These are phyloP conservation scores for Ceratocystis albifundus DNA, from an alignment of 2,329 filamentous ascomycete species.

Conservation along the genomic window DNA sequence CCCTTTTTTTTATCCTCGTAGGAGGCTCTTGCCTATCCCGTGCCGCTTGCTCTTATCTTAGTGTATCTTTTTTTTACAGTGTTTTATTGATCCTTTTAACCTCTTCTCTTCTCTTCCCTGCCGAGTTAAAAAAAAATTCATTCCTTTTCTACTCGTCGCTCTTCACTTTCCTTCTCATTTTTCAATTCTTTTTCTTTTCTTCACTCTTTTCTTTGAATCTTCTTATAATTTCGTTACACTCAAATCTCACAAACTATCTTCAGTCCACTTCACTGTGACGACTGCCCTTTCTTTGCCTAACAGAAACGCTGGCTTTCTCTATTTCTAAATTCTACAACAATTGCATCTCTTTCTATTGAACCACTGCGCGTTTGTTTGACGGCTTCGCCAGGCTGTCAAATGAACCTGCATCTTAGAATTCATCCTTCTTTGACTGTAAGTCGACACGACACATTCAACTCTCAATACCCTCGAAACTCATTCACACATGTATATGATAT, in stretches of 20 bases:
- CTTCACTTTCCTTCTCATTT: conserved; percentile 17
- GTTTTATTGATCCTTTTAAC: not conserved
- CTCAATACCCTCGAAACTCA: not conserved
- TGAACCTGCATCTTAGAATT: conserved; percentile 81
- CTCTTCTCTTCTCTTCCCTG: conserved; percentile 5
- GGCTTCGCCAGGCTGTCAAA: conserved; percentile 72
- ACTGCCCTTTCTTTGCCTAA: conserved; percentile 12
- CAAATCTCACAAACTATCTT: not conserved
- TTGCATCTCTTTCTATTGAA: conserved; percentile 24
- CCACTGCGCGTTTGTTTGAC: conserved; percentile 81
- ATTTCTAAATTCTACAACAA: conserved; percentile 24
- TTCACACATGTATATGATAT: no score
- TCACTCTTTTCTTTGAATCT: conserved; percentile 17
- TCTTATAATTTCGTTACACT: conserved; percentile 8
- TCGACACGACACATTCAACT: conserved; percentile 25
- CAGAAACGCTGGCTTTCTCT: conserved; percentile 19
- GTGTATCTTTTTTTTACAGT: conserved; percentile 24
- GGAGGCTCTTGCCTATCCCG: not conserved
- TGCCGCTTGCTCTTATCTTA: not conserved
- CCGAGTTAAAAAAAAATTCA: conserved; percentile 15
- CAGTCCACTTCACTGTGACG: conserved; percentile 15
- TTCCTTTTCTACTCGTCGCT: conserved; percentile 26
- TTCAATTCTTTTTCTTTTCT: conserved; percentile 23
- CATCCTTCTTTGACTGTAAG: conserved; percentile 40
- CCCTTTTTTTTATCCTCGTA: not conserved